A percentile compares a stretch with the other conserved stretches of the same genome.
Conservation (phyloP, 2,329 filamentous ascomycete genomes). For the Trichoderma sp. region DNA sequence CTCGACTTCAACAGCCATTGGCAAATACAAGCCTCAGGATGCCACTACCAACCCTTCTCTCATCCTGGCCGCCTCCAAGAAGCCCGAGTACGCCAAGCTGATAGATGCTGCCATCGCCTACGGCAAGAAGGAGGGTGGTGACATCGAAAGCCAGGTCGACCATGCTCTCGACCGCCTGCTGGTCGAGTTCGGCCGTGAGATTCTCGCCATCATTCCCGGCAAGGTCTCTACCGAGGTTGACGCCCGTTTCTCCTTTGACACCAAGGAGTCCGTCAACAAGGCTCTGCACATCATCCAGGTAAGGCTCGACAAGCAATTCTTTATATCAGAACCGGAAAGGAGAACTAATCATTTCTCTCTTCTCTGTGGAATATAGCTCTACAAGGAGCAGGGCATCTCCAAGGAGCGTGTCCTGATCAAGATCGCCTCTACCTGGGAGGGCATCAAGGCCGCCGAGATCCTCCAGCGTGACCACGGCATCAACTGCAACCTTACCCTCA, state of each 20-base stretch:
- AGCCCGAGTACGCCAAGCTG: constrained; percentile 90
- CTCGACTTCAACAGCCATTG: constrained; percentile 70
- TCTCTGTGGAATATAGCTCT: constrained; percentile 65
- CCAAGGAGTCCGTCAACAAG: constrained; percentile 89
- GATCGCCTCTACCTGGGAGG: constrained; percentile 98
- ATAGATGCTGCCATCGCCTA: constrained; percentile 84
- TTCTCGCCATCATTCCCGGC: constrained; percentile 93
- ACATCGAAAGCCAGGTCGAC: constrained; percentile 82
- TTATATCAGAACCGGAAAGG: not conserved
- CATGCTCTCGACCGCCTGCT: constrained; percentile 89
- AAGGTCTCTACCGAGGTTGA: constrained; percentile 99
- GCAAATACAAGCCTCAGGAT: constrained; percentile 99
- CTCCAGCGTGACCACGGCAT: constrained; percentile 94
- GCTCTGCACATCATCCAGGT: constrained; percentile 96
- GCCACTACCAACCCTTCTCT: constrained; percentile 99
- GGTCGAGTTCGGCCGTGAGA: constrained; percentile 97
- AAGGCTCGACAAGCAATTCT: constrained; percentile 40
- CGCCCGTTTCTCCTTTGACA: constrained; percentile 93
- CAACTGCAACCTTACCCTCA: constrained; percentile 98
- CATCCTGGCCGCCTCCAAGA: constrained; percentile 98
- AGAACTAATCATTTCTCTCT: constrained; percentile 15
- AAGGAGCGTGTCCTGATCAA: constrained; percentile 98
- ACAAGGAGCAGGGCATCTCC: constrained; percentile 86
- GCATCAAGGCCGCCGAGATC: constrained; percentile 97
- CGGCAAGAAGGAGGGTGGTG: constrained; percentile 75